Evolutionary conservation across 768 basidiomycete genomes (phyloP), one percentile per base, ranked within the genome.

Genomic region (Mycena galopus): DNA sequence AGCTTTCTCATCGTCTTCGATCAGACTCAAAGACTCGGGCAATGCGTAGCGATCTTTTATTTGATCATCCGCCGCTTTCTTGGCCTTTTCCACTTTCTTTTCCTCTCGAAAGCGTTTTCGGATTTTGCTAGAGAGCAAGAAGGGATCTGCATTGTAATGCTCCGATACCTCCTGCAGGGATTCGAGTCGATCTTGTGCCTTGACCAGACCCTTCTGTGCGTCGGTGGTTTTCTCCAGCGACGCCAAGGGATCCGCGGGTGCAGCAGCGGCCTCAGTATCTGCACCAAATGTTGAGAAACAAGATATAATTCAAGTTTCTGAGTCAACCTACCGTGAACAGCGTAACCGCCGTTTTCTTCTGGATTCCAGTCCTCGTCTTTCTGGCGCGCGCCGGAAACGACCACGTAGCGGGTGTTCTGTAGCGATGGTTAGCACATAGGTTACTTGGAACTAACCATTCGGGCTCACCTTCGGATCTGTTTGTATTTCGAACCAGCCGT

Each of bases 301-400:
- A 35, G 33, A 11, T 12, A 47, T 21, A 14, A n/a, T 37, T 25
- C 11, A 16, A 53, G 6, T 65, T 50, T 17, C n/a, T 11, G 7
- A 71, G 53, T 25, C 25, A 47, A 77, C 86, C 74, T 82, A 92
- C 96, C 96, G 77, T 96, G 93, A 25, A 96, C 86, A 51, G 95
- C 95, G 76, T 89, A 98, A 0, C 96, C 96, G 7, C 97, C 97
- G 70, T 97, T 95, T 82, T 98, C 96, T 79, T 93, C 96, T 1
- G 97, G 97, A 79, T 98, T 87, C 98, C 98, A 99, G 60, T 98
- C 96, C 78, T 97, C 94, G 64, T 96, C 93, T 81, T 99, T 97
- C 80, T 94, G 93, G 69, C 94, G 87, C n/a, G 98, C 98, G 6
- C 98, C 98, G 25, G 93, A 93, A 3, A 90, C 87, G 1, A 99